Percentiles rank a stretch among this genome's conserved stretches.
Evolutionary conservation across 441 rosid genomes (phyloP).

Genomic region (Bocquillonia castaneifolia): DNA sequence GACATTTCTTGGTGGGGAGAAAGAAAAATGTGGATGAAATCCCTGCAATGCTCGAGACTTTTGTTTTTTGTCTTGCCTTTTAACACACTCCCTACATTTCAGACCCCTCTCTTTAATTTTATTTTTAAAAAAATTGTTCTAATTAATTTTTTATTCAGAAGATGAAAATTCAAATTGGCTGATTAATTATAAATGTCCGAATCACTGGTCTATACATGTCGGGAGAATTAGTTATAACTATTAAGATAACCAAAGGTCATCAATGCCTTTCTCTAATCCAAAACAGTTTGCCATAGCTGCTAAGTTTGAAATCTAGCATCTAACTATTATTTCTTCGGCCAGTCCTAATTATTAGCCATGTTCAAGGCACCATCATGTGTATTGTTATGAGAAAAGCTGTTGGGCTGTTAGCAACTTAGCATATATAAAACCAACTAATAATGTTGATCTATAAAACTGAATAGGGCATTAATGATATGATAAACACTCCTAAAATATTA

Average conservation of each 20-base stretch:
- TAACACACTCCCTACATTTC: conserved; percentile 27
- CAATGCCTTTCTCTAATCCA: neutral
- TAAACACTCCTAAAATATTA: too few relatives aligned
- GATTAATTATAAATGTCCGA: too few relatives aligned
- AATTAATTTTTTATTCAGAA: too few relatives aligned
- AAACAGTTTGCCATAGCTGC: conserved; percentile 3
- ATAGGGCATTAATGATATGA: neutral
- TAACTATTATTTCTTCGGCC: conserved; percentile 7
- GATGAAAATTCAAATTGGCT: too few relatives aligned
- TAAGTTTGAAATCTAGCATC: conserved; percentile 8
- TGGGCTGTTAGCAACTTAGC: neutral
- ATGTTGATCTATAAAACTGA: neutral
- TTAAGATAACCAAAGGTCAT: neutral
- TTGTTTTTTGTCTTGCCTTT: conserved; percentile 32
- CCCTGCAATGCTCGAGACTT: conserved; percentile 39
- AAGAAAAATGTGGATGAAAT: conserved; percentile 32
- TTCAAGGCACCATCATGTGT: conserved; percentile 22
- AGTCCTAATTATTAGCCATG: conserved; percentile 15
- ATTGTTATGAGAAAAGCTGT: conserved; percentile 13
- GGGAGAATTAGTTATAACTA: neutral
- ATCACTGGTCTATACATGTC: too few relatives aligned
- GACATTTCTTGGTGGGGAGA: conserved; percentile 45
- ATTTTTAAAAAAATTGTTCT: too few relatives aligned
- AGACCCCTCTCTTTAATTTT: conserved; percentile 7
- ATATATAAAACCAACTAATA: neutral